Percentiles rank a stretch among this genome's conserved stretches.
Evolutionary conservation across 352 stramenopile genomes (phyloP).

Genomic region (Pythium graminicola): DNA sequence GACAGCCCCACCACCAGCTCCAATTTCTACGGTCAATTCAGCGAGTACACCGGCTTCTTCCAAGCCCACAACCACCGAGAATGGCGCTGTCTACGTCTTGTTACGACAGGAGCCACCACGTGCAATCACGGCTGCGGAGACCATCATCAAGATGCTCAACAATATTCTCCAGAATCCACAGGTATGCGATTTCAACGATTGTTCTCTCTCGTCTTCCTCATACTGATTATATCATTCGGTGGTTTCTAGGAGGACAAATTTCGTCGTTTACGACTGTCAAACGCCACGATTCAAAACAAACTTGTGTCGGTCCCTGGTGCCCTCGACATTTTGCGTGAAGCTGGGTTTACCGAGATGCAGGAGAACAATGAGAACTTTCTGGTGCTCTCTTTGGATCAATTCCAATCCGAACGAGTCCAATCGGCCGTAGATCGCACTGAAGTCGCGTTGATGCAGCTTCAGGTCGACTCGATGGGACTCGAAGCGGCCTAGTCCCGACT

Average conservation of each 20-base stretch:
- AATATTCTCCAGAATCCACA: slow-evolving; percentile 59
- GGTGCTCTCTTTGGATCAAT: slow-evolving; percentile 34
- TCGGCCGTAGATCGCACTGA: slow-evolving; percentile 51
- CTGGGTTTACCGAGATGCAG: slow-evolving; percentile 36
- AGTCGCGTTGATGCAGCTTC: slow-evolving; percentile 61
- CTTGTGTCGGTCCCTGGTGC: slow-evolving; percentile 49
- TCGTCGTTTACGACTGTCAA: slow-evolving; percentile 55
- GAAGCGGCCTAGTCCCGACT: not conserved
- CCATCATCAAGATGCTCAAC: slow-evolving; percentile 61
- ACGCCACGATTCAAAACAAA: slow-evolving; percentile 55
- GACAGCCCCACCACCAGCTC: not conserved
- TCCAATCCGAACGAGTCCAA: slow-evolving; percentile 42
- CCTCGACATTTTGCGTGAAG: slow-evolving; percentile 50
- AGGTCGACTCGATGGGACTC: slow-evolving; percentile 32
- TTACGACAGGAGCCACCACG: slow-evolving; percentile 41
- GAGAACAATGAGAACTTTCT: slow-evolving; percentile 54
- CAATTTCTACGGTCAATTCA: not conserved
- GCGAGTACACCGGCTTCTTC: slow-evolving; percentile 17
- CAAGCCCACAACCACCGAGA: slow-evolving; percentile 1
- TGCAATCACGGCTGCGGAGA: slow-evolving; percentile 53
- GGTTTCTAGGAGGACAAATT: slow-evolving; percentile 57
- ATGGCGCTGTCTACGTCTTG: slow-evolving; percentile 54
- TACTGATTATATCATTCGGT: not conserved
- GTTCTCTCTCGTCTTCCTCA: not conserved
- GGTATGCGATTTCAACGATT: slow-evolving; percentile 20